Conservation (phyloP, 106 monocot species). For the Dendrobium huoshanense region DNA sequence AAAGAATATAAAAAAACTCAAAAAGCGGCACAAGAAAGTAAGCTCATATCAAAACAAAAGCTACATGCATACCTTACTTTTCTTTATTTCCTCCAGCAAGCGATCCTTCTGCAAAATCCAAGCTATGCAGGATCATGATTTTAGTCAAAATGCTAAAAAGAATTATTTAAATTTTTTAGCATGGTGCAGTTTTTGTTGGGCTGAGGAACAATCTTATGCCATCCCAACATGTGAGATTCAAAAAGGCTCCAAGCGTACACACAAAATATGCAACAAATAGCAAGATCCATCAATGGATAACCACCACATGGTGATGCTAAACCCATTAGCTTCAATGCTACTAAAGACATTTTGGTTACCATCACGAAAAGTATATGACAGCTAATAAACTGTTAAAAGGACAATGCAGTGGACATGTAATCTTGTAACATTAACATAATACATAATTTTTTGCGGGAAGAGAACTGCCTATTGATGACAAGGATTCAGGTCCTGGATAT, state of each 20-base stretch:
- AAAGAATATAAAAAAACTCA: too few species aligned
- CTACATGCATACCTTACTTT: background rate
- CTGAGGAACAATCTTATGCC: background rate
- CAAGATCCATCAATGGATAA: background rate
- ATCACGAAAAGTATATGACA: background rate
- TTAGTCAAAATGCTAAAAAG: background rate
- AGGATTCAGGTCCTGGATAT: background rate
- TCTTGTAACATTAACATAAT: background rate
- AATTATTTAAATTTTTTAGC: background rate
- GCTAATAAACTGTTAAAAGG: background rate
- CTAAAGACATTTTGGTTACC: background rate
- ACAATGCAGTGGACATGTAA: background rate
- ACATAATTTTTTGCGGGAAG: background rate
- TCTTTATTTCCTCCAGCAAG: slow-evolving; percentile 4
- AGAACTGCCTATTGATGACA: background rate
- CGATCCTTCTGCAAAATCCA: background rate
- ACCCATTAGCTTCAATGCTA: background rate
- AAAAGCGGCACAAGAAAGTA: background rate
- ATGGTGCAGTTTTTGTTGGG: too few species aligned
- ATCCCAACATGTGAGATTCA: background rate
- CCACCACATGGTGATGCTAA: background rate
- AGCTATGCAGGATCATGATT: background rate
- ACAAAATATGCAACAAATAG: background rate
- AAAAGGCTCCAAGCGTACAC: background rate
- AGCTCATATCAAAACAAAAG: background rate